phyloP scores from a whole-genome alignment of 2,329 filamentous ascomycete species.

The Colletotrichum sp. region DNA sequence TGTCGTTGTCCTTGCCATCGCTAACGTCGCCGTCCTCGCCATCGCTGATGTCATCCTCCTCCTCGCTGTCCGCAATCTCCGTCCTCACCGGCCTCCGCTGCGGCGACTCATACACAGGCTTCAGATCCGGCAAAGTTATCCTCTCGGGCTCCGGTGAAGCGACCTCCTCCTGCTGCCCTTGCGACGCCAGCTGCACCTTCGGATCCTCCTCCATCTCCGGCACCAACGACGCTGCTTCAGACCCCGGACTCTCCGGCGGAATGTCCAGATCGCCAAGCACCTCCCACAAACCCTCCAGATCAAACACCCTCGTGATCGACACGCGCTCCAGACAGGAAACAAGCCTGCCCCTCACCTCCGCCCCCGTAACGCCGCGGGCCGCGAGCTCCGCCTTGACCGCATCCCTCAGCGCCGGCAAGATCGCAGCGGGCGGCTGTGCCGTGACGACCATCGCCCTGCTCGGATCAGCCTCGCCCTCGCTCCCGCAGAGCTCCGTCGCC shows the following conservation, averaged over 20 bases:
- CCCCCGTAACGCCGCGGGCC: conserved; percentile 15
- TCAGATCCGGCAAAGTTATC: conserved; percentile 8
- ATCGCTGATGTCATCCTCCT: conserved; percentile 35
- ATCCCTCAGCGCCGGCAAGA: conserved; percentile 47
- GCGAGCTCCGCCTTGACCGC: conserved; percentile 41
- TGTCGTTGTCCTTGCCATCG: conserved; percentile 42
- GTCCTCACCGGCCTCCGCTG: conserved; percentile 6
- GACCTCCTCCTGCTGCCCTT: not conserved
- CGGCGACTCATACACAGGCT: not conserved
- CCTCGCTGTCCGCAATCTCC: conserved; percentile 44
- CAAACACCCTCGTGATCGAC: conserved; percentile 62
- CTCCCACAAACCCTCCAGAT: conserved; percentile 62
- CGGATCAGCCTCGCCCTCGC: conserved; percentile 20
- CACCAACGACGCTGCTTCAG: not conserved
- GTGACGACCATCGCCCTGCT: conserved; percentile 51
- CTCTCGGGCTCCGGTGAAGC: not conserved
- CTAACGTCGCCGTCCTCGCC: conserved; percentile 40
- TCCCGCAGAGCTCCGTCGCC: conserved; percentile 40
- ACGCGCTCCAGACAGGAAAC: conserved; percentile 52
- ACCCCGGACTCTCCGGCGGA: not conserved
- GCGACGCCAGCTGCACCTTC: not conserved
- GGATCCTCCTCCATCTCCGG: not conserved
- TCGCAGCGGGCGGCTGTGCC: conserved; percentile 43
- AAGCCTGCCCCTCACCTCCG: conserved; percentile 26
- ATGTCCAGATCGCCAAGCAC: conserved; percentile 55